Evolutionary conservation across 2,329 filamentous ascomycete genomes (phyloP).

Genomic region (Aspergillus piperis): DNA sequence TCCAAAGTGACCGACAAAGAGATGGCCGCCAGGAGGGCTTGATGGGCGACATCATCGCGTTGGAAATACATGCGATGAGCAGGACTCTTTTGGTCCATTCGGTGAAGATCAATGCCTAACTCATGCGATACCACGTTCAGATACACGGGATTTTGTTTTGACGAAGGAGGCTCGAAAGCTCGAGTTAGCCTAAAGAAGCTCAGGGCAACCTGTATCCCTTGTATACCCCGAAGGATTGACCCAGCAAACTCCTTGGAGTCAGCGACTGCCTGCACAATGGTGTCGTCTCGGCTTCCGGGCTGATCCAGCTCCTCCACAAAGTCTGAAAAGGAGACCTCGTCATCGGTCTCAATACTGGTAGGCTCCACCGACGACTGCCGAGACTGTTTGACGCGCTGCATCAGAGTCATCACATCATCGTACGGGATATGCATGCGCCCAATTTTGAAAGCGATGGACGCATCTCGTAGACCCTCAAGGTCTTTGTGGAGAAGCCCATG

Average conservation of each 20-base stretch:
- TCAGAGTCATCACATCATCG: conserved; percentile 69
- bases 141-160: conserved; percentile 69
- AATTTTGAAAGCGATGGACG: conserved; percentile 85
- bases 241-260: conserved; percentile 91
- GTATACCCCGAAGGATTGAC: conserved; percentile 86
- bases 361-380: conserved; percentile 38
- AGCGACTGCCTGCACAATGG: conserved; percentile 78
- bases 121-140: conserved; percentile 95
- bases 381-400: conserved; percentile 34
- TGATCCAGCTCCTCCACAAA: conserved; percentile 73
- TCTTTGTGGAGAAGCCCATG: conserved; percentile 87
- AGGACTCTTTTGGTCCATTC: conserved; percentile 86
- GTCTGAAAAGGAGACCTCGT: conserved; percentile 67
- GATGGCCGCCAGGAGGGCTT: conserved; percentile 86
- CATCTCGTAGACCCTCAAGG: conserved; percentile 83
- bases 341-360: conserved; percentile 48
- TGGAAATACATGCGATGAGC: conserved; percentile 99
- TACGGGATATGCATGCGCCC: conserved; percentile 87
- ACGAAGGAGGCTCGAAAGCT: conserved; percentile 68
- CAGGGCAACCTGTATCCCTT: conserved; percentile 93
- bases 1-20: conserved; percentile 91
- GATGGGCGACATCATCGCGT: conserved; percentile 86
- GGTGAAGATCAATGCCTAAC: conserved; percentile 86
- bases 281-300: conserved; percentile 66
- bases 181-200: conserved; percentile 88